phyloP scores from a whole-genome alignment of 371 early-diverging fungal species.

The Apophysomyces elegans region DNA sequence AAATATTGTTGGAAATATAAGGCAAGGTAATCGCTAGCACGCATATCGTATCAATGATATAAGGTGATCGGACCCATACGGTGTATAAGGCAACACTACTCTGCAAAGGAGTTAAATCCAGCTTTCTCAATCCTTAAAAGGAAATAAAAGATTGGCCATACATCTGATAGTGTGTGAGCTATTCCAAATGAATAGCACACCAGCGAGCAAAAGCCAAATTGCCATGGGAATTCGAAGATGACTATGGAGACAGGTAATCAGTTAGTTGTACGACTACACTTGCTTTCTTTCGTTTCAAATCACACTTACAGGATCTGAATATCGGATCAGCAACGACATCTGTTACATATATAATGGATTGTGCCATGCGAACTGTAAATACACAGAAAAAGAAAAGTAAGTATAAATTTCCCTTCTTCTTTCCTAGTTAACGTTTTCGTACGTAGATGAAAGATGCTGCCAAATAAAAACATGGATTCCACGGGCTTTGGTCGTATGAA shows the following conservation, averaged over 20 bases:
- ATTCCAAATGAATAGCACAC: constrained; percentile 48
- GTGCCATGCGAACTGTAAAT: constrained; percentile 35
- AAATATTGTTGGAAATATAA: constrained; percentile 39
- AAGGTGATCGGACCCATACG: constrained; percentile 25
- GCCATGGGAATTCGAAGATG: constrained; percentile 46
- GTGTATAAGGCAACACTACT: constrained; percentile 29
- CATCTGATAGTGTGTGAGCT: constrained; percentile 41
- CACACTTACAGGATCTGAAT: constrained; percentile 2
- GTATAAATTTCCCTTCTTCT: neutral
- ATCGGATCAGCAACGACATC: neutral
- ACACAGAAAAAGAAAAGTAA: neutral
- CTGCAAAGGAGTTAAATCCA: constrained; percentile 15
- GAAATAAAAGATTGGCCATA: constrained; percentile 17
- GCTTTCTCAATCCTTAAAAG: neutral
- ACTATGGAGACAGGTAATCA: constrained; percentile 19
- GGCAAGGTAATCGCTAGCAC: constrained; percentile 26
- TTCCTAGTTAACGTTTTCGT: neutral
- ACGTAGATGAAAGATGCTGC: constrained; percentile 24
- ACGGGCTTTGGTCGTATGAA: constrained; percentile 32
- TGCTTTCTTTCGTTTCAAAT: too few relatives aligned
- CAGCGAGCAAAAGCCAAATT: constrained; percentile 42
- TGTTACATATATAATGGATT: constrained; percentile 23
- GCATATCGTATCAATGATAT: constrained; percentile 27
- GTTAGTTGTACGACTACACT: neutral
- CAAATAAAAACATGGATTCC: constrained; percentile 25